Evolutionary conservation across 1,139 yeast species (phyloP).

Genomic region (Taphrina deformans): DNA sequence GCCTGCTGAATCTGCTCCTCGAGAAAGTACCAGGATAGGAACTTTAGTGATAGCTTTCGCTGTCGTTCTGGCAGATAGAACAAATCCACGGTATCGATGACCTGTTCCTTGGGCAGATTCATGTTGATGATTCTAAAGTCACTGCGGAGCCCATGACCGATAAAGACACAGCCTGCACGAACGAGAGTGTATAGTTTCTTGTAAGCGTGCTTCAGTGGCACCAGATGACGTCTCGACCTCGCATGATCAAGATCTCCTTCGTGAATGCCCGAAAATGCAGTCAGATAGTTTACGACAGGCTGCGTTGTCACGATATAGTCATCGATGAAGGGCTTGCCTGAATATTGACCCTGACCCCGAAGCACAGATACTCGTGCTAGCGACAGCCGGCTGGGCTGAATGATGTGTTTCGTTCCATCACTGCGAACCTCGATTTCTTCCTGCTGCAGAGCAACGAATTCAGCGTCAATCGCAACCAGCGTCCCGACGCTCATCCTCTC

Average conservation of each 20-base stretch:
- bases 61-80: constrained; percentile 68
- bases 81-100: constrained; percentile 82
- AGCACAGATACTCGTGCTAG: constrained; percentile 88
- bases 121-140: constrained; percentile 87
- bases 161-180: constrained; percentile 85
- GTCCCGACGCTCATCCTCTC: constrained; percentile 55
- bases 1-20: constrained; percentile 81
- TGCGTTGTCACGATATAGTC: constrained; percentile 80
- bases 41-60: constrained; percentile 82
- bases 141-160: constrained; percentile 89
- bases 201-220: constrained; percentile 76
- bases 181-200: constrained; percentile 83
- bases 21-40: constrained; percentile 76
- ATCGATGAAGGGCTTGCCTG: constrained; percentile 83
- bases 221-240: constrained; percentile 67
- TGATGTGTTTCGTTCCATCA: constrained; percentile 65
- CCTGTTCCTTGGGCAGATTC: constrained; percentile 72
- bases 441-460: constrained; percentile 79
- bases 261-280: constrained; percentile 88
- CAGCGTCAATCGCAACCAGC: constrained; percentile 92
- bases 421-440: constrained; percentile 77
- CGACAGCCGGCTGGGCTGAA: constrained; percentile 73
- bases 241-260: constrained; percentile 83
- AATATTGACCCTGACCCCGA: constrained; percentile 67
- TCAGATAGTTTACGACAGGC: constrained; percentile 72